Conservation (phyloP, 2,329 filamentous ascomycete genomes). For the Geosmithia flava region DNA sequence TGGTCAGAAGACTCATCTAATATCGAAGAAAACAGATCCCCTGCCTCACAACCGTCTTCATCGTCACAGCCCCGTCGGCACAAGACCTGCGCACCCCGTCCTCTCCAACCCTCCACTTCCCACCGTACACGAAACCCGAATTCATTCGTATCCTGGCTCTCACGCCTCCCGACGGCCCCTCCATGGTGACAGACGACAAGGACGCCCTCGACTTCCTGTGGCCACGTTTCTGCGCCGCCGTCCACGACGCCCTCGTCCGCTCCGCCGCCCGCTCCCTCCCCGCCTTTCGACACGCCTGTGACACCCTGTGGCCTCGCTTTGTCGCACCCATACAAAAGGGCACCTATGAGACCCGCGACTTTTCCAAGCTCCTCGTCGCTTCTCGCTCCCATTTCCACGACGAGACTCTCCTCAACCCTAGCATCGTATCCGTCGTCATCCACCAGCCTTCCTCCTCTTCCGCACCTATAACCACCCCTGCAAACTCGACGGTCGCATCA, state of each 20-base stretch:
- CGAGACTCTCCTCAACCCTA: constrained; percentile 56
- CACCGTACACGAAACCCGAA: constrained; percentile 71
- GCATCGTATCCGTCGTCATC: constrained; percentile 32
- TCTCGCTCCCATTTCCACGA: constrained; percentile 59
- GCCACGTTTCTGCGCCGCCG: constrained; percentile 67
- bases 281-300: constrained; percentile 56
- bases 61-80: constrained; percentile 60
- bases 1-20: no score
- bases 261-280: constrained; percentile 71
- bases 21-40: constrained; percentile 48
- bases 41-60: constrained; percentile 62
- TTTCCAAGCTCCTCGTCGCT: constrained; percentile 68
- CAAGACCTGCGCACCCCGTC: constrained; percentile 57
- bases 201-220: constrained; percentile 52
- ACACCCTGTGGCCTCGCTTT: constrained; percentile 76
- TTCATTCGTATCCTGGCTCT: constrained; percentile 65
- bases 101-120: constrained; percentile 69
- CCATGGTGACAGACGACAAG: constrained; percentile 25
- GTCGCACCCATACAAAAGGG: constrained; percentile 63
- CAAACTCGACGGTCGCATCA: constrained; percentile 5
- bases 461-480: not conserved
- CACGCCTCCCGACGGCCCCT: constrained; percentile 20
- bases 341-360: constrained; percentile 67
- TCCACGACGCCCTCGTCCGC: constrained; percentile 78
- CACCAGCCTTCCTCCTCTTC: not conserved